Conservation (phyloP, 257 asterid species). For the Salvia splendens region DNA sequence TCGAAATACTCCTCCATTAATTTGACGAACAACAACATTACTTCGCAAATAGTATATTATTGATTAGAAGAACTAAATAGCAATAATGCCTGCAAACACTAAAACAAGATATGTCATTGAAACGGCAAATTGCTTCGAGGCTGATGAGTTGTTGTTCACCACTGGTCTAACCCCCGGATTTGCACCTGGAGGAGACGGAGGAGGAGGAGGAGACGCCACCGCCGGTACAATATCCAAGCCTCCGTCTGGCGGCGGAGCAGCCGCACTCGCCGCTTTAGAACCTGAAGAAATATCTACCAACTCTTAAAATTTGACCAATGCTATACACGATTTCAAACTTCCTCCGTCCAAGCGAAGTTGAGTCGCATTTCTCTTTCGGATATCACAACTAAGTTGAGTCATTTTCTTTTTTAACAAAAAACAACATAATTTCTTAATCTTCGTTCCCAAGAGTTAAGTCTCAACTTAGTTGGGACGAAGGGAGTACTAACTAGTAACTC, state of each 20-base stretch:
- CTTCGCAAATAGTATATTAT: slow-evolving; percentile 7
- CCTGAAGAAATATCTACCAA: slow-evolving; percentile 26
- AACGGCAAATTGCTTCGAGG: slow-evolving; percentile 34
- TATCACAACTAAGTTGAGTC: too few species aligned
- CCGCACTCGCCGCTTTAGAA: slow-evolving; percentile 46
- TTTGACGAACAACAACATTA: neutral
- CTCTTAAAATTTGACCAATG: neutral
- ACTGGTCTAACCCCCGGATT: slow-evolving; percentile 61
- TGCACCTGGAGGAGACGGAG: slow-evolving; percentile 59
- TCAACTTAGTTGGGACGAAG: too few species aligned
- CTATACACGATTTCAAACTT: neutral
- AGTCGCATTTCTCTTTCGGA: too few species aligned
- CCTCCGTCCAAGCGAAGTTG: too few species aligned
- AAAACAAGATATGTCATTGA: slow-evolving; percentile 32
- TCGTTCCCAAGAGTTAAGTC: too few species aligned
- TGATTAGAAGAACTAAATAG: slow-evolving; percentile 27
- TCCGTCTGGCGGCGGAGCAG: slow-evolving; percentile 38
- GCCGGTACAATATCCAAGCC: slow-evolving; percentile 34
- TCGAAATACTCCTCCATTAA: neutral
- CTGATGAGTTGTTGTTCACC: slow-evolving; percentile 42
- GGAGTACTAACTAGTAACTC: too few species aligned
- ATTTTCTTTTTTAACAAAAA: too few species aligned
- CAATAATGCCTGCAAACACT: slow-evolving; percentile 37
- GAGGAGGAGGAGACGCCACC: slow-evolving; percentile 48
- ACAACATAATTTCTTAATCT: too few species aligned